Evolutionary conservation across 805 yeast genomes (phyloP).

Genomic region (Sugiyamaella smithiae): DNA sequence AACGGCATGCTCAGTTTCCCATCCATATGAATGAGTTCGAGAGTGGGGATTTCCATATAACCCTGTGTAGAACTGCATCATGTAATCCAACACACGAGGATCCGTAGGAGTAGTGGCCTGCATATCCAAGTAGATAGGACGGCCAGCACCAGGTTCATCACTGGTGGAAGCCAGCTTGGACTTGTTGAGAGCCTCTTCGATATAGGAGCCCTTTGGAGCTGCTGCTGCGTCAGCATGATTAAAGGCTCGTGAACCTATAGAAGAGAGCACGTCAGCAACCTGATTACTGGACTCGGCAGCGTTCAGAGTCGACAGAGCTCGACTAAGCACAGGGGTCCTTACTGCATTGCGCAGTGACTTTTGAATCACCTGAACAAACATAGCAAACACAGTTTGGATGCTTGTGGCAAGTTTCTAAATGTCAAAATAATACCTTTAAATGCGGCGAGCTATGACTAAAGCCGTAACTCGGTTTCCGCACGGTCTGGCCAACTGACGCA

Average conservation of each 20-base stretch:
- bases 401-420: background rate
- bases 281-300: background rate
- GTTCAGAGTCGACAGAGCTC: background rate
- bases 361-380: too few species aligned
- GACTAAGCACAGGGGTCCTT: too few species aligned
- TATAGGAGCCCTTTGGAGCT: constrained; percentile 25
- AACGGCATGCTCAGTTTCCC: constrained; percentile 95
- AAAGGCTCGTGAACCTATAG: constrained; percentile 15
- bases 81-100: constrained; percentile 73
- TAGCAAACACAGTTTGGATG: background rate
- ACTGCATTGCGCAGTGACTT: too few species aligned
- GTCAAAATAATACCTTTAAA: background rate
- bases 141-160: constrained; percentile 25
- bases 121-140: constrained; percentile 95
- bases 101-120: constrained; percentile 99
- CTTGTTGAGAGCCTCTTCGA: constrained; percentile 24
- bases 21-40: constrained; percentile 94
- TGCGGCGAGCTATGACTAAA: background rate
- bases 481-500: too few species aligned
- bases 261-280: constrained; percentile 22
- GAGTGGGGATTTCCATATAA: constrained; percentile 97
- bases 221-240: constrained; percentile 16
- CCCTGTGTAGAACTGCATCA: constrained; percentile 58
- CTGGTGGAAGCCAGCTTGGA: constrained; percentile 15
- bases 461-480: too few species aligned